Evolutionary conservation across 1,284 basidiomycete species (phyloP).

Genomic region (Fistulina hepatica): DNA sequence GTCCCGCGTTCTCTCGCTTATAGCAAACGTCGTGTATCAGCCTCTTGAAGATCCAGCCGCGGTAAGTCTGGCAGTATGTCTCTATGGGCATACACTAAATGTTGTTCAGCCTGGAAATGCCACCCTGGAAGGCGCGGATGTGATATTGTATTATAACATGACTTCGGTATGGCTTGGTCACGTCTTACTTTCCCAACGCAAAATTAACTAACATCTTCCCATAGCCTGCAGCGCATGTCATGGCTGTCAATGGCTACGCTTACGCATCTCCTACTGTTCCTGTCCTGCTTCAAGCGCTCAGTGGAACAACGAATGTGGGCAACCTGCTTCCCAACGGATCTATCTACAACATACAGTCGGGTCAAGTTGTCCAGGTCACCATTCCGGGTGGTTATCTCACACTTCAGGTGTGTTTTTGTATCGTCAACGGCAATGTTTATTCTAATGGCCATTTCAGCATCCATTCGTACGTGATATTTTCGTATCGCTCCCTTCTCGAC

Average conservation of each 20-base stretch:
- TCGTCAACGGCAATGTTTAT: slow-evolving; percentile 20
- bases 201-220: too few relatives aligned
- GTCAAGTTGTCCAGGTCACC: slow-evolving; percentile 20
- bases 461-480: slow-evolving; percentile 10
- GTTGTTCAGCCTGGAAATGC: slow-evolving; percentile 25
- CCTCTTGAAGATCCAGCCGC: slow-evolving; percentile 16
- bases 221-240: too few relatives aligned
- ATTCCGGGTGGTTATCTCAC: slow-evolving; percentile 10
- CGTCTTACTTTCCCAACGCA: not conserved
- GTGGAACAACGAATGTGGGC: slow-evolving; percentile 26
- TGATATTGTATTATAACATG: slow-evolving; percentile 23
- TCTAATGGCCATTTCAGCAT: slow-evolving; percentile 17
- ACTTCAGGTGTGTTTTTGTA: slow-evolving; percentile 13
- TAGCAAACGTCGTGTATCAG: too few relatives aligned
- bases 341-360: slow-evolving; percentile 20
- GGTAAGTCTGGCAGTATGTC: too few relatives aligned
- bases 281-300: slow-evolving; percentile 34
- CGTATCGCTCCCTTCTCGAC: too few relatives aligned
- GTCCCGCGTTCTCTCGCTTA: too few relatives aligned
- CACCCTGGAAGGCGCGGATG: slow-evolving; percentile 26
- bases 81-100: too few relatives aligned
- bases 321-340: slow-evolving; percentile 30
- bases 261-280: slow-evolving; percentile 24
- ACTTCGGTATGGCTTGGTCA: slow-evolving; percentile 14
- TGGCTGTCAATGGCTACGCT: slow-evolving; percentile 21